Evolutionary conservation across 805 yeast genomes (phyloP).

Genomic region (Cephaloascus fragrans): DNA sequence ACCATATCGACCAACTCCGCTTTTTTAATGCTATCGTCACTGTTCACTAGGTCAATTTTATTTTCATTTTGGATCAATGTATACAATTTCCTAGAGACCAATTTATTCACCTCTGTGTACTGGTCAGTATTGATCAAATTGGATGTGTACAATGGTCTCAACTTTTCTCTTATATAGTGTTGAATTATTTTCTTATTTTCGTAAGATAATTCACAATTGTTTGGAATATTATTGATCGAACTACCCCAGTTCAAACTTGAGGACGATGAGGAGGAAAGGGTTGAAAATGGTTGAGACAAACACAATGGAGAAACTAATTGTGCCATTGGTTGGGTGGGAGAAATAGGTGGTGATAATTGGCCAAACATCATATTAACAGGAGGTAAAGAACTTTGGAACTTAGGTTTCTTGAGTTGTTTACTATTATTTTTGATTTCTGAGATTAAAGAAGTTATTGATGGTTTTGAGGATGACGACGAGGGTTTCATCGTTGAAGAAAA

Average conservation of each 20-base stretch:
- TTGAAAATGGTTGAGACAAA: neutral
- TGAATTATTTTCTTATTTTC: constrained; percentile 51
- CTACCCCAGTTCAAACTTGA: neutral
- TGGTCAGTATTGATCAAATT: constrained; percentile 20
- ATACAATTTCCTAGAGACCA: constrained; percentile 53
- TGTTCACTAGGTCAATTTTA: constrained; percentile 2
- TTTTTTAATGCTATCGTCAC: constrained; percentile 6
- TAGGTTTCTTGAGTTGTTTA: constrained; percentile 10
- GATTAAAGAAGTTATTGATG: constrained; percentile 9
- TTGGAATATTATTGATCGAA: neutral
- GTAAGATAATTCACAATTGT: constrained; percentile 11
- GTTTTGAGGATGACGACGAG: neutral
- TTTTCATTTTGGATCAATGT: constrained; percentile 12
- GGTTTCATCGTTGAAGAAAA: neutral
- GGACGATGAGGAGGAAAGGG: neutral
- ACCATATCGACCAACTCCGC: constrained; percentile 13
- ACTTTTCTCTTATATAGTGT: constrained; percentile 37
- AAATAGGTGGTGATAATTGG: neutral
- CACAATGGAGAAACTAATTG: neutral
- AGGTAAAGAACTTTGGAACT: neutral
- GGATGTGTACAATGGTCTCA: constrained; percentile 38
- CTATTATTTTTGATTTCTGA: constrained; percentile 9
- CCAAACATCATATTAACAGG: neutral
- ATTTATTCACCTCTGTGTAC: constrained; percentile 54
- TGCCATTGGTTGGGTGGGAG: neutral